Evolutionary conservation across 805 yeast species (phyloP), one percentile per base, ranked within the genome.

Genomic region (Kodamaea laetipori): DNA sequence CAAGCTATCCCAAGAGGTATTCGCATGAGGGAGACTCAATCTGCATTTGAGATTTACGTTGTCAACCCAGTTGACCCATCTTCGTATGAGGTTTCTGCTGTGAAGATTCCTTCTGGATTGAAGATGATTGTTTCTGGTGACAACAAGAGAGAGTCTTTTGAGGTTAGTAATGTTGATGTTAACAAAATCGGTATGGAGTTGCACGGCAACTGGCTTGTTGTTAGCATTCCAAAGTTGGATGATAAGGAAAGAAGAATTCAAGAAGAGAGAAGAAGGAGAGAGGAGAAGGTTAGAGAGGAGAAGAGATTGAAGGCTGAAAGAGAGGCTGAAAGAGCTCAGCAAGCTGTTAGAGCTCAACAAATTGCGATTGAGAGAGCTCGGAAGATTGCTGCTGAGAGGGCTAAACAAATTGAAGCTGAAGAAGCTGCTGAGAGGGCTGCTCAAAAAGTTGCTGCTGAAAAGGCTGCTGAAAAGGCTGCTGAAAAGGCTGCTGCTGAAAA

Each of bases 61-160:
- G 33, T 28, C 11, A 35, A 28, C 31, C 44, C 44, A 11, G 3
- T 12, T 8, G 36, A 41, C 26, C 39, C 39, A 3, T 16, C 15
- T 3, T 39, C 45, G 12, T 49, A 49, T 23, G 52, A 49, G 12
- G 46, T 46, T 10, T 35, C 44, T 9, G 47, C 38, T 5, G 34
- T 41, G 4, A 44, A 38, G 24, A 28, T 12, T 11, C 6, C 37
- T 7, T 19, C 35, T 6, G 41, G 35, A 6, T 17, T 30, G 38
- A 37, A 33, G 32, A 37, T 37, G 42, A 34, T 38, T 25, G 25
- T 37, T 4, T 10, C 16, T 7, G 44, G 44, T 4, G 44, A 41
- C 25, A 15, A 35, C 18, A 27, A 18, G 8, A 27, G 31, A 19
- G 24, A 24, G 4, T 27, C 12, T 6, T 41, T 34, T 24, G 8